Evolutionary conservation across 83 land plant genomes (phyloP).

Genomic region (Picea abies): DNA sequence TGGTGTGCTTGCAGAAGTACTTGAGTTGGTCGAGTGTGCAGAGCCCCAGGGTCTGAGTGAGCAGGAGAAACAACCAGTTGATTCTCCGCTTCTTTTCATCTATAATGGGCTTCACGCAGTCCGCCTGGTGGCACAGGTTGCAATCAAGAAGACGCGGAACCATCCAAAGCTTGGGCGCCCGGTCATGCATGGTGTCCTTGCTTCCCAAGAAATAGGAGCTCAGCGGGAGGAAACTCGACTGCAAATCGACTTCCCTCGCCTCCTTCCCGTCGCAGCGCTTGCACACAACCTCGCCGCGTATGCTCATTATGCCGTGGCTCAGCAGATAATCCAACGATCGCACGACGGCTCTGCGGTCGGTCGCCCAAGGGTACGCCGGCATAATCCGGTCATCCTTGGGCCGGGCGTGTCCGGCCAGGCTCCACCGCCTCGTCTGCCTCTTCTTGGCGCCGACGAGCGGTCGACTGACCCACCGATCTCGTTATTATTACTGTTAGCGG

Average conservation of each 20-base stretch:
- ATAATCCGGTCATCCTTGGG: slow-evolving; percentile 43
- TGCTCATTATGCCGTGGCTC: slow-evolving; percentile 30
- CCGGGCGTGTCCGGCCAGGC: no score
- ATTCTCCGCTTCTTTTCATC: slow-evolving; percentile 60
- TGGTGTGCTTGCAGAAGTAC: slow-evolving; percentile 90
- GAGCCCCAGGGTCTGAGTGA: slow-evolving; percentile 74
- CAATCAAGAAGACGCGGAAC: slow-evolving; percentile 63
- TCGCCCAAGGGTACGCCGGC: slow-evolving; percentile 73
- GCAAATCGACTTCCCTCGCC: slow-evolving; percentile 35
- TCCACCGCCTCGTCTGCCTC: no score
- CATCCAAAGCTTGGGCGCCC: slow-evolving; percentile 74
- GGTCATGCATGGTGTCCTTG: slow-evolving; percentile 50
- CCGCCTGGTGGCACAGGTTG: slow-evolving; percentile 52
- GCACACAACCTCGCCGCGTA: slow-evolving; percentile 76
- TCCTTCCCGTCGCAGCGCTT: slow-evolving; percentile 59
- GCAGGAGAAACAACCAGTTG: slow-evolving; percentile 87
- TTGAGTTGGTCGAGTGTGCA: slow-evolving; percentile 84
- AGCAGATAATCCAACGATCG: slow-evolving; percentile 44
- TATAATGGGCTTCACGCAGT: slow-evolving; percentile 67
- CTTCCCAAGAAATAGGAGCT: slow-evolving; percentile 32
- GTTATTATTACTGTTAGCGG: no score
- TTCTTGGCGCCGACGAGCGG: no score
- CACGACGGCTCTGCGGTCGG: slow-evolving; percentile 56
- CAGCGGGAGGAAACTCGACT: slow-evolving; percentile 37
- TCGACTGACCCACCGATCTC: no score